Evolutionary conservation across 306 rosid species (phyloP).

Genomic region (Nissolia schottii): DNA sequence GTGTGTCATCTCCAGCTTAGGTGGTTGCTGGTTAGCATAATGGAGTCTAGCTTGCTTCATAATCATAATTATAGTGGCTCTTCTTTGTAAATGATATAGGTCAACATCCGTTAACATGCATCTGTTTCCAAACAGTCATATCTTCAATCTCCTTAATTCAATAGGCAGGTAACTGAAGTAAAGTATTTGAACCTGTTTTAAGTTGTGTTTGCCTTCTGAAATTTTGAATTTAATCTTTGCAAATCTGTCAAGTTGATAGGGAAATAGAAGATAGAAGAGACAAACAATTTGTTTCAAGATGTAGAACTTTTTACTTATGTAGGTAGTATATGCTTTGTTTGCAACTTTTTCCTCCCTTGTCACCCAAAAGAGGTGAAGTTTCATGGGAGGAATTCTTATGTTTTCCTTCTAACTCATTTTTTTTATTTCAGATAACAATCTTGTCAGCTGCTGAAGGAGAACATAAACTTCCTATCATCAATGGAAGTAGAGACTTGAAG

Average conservation of each 20-base stretch:
- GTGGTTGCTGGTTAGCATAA: background rate
- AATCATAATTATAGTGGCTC: background rate
- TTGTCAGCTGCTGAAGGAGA: conserved; percentile 96
- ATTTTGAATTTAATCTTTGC: background rate
- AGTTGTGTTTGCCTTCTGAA: background rate
- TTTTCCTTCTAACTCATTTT: conserved; percentile 12
- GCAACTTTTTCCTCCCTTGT: background rate
- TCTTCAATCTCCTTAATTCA: background rate
- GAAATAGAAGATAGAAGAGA: background rate
- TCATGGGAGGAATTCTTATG: background rate
- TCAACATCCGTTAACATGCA: background rate
- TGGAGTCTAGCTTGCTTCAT: background rate
- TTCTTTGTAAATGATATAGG: background rate
- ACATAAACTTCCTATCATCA: conserved; percentile 79
- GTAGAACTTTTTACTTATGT: background rate
- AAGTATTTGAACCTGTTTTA: background rate
- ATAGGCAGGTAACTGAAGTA: background rate
- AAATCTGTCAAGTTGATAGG: background rate
- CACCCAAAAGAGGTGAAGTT: background rate
- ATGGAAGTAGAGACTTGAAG: conserved; percentile 81
- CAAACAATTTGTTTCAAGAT: background rate
- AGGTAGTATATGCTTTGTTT: background rate
- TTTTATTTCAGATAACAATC: conserved; percentile 64
- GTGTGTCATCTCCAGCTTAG: background rate
- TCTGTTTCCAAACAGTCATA: background rate